Evolutionary conservation across 768 basidiomycete genomes (phyloP).

Genomic region (Serendipita sp.): DNA sequence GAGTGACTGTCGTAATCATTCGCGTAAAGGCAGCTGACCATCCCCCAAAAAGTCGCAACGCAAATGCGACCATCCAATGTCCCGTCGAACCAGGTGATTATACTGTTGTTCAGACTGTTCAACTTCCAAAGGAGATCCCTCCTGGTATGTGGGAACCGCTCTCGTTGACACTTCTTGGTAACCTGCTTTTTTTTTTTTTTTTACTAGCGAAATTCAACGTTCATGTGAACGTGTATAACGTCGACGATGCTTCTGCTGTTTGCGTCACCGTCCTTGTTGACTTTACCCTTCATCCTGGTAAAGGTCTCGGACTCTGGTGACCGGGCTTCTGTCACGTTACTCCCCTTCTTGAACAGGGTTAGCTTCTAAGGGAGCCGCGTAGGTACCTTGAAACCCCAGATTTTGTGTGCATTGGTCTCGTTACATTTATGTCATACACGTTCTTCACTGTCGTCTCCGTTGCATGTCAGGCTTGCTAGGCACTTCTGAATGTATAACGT

Average conservation of each 20-base stretch:
- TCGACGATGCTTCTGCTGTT: constrained; percentile 54
- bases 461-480: no score
- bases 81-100: constrained; percentile 64
- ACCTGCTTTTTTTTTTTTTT: constrained; percentile 2
- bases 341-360: no score
- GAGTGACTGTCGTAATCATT: constrained; percentile 26
- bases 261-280: constrained; percentile 47
- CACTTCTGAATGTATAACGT: no score
- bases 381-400: no score
- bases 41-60: constrained; percentile 37
- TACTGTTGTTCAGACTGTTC: constrained; percentile 65
- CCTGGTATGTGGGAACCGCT: constrained; percentile 27
- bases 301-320: no score
- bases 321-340: no score
- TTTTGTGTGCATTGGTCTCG: no score
- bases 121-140: constrained; percentile 85
- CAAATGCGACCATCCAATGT: constrained; percentile 65
- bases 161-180: not conserved
- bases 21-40: constrained; percentile 5
- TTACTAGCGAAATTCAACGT: constrained; percentile 69
- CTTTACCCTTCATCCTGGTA: no score
- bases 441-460: no score
- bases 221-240: constrained; percentile 51
- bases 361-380: no score
- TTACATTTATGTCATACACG: no score